Evolutionary conservation across 305 asterid genomes (phyloP), one percentile per base, ranked within the genome.

Genomic region (Coffea humblotiana): DNA sequence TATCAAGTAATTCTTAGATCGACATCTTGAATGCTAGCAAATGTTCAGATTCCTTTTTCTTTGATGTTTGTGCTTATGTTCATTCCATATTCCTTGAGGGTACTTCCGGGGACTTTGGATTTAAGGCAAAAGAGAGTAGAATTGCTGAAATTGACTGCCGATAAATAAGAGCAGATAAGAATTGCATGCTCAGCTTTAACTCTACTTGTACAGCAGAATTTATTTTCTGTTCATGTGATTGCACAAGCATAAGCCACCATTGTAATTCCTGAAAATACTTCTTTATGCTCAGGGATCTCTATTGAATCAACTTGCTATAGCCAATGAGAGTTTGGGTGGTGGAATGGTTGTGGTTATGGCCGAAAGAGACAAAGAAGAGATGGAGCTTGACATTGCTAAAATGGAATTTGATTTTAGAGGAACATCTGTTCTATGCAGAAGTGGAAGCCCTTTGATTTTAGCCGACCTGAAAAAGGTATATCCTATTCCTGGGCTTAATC

Each of bases 321-420:
- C 98, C 76, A 94, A 94, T 85, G 96, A 92, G 86, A 91, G 98
- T 87, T 82, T 94, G 91, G 94, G 97, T 81, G 97, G 97, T 82
- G 97, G 98, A 80, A 92, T 84, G 71, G 92, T 94, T 82, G 98
- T 94, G 65, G 92, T 94, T 83, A 90, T 94, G 97, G 97, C 97
- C 70, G 98, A 94, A 83, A 94, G 91, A 43, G 98, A 94, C 95
- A 94, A 94, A 89, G 98, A 94, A 87, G 97, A 92, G 87, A 92
- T 94, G 98, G 98, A 94, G 83, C 92, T 94, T 84, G 98, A 94
- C 90, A 94, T 92, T 83, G 90, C 90, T 58, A 94, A 92, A 88
- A 94, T 94, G 98, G 97, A 94, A 85, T 94, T 94, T 83, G 92
- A 91, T 88, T 94, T 94, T 77, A 85, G 93, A 86, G 97, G 95